Conservation (phyloP, 2,329 filamentous ascomycete genomes). For the Teratosphaeria viscida region DNA sequence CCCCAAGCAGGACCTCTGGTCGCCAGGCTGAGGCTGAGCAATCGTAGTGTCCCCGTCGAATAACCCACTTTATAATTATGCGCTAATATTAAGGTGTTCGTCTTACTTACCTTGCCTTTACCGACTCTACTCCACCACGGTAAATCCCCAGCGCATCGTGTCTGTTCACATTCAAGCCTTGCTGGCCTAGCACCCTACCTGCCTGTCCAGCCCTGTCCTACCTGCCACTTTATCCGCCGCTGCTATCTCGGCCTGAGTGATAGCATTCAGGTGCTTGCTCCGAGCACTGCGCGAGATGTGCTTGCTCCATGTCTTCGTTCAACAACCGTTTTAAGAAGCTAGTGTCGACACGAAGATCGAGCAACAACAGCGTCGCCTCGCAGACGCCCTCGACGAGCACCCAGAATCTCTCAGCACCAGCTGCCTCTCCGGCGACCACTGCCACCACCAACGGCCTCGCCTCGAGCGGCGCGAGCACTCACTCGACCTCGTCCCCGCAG, state of each 20-base stretch:
- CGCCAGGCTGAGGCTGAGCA: background rate
- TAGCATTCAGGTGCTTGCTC: background rate
- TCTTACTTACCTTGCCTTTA: background rate
- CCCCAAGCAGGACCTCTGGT: no score
- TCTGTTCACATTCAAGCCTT: background rate
- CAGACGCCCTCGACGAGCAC: constrained; percentile 39
- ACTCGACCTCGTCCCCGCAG: constrained; percentile 2
- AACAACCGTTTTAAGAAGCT: constrained; percentile 70
- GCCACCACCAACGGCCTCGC: constrained; percentile 25
- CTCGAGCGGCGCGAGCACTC: constrained; percentile 23
- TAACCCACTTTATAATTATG: background rate
- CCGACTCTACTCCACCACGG: background rate
- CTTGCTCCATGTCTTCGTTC: constrained; percentile 47
- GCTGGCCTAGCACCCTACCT: background rate
- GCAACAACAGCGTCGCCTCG: constrained; percentile 50
- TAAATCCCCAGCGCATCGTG: background rate
- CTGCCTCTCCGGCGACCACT: constrained; percentile 14
- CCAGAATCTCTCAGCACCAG: constrained; percentile 27
- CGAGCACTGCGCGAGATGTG: background rate
- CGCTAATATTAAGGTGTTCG: background rate
- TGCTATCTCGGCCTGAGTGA: background rate
- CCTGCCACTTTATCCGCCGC: background rate
- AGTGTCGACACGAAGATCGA: constrained; percentile 66
- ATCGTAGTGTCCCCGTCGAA: background rate
- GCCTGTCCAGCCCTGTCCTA: background rate